Conservation (phyloP, 2,329 filamentous ascomycete species). For the Colletotrichum noveboracense region DNA sequence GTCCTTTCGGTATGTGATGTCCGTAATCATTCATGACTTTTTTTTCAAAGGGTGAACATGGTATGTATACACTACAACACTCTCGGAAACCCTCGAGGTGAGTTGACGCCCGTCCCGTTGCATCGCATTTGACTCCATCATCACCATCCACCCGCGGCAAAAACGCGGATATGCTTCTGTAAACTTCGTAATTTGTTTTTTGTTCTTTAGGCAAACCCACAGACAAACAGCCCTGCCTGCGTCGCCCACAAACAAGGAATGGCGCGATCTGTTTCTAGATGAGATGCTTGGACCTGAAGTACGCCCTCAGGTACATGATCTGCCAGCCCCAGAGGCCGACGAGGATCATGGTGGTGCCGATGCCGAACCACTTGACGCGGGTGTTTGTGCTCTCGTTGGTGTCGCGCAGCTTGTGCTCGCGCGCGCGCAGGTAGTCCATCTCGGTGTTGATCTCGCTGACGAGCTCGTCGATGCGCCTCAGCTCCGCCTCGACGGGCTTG, state of each 20-base stretch:
- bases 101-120: conserved; percentile 5
- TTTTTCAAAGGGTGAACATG: conserved; percentile 8
- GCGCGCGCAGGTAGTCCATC: conserved; percentile 91
- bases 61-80: conserved; percentile 19
- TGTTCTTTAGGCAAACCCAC: neutral
- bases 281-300: conserved; percentile 86
- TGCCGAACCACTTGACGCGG: conserved; percentile 97
- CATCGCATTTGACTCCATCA: conserved; percentile 5
- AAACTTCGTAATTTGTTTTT: neutral
- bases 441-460: conserved; percentile 87
- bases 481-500: conserved; percentile 93
- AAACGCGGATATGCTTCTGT: neutral
- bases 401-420: conserved; percentile 95
- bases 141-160: neutral
- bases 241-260: neutral
- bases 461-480: conserved; percentile 90
- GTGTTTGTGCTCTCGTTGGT: conserved; percentile 99
- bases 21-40: conserved; percentile 23
- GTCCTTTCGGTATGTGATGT: neutral
- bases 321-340: conserved; percentile 93
- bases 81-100: conserved; percentile 21
- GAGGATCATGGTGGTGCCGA: conserved; percentile 90
- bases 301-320: conserved; percentile 95
- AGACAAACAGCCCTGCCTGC: neutral
- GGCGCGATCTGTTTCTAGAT: conserved; percentile 49